A percentile compares a stretch with the other conserved stretches of the same genome.
Conservation (phyloP, 2,329 filamentous ascomycete species). For the Cryphonectria nitschkei region DNA sequence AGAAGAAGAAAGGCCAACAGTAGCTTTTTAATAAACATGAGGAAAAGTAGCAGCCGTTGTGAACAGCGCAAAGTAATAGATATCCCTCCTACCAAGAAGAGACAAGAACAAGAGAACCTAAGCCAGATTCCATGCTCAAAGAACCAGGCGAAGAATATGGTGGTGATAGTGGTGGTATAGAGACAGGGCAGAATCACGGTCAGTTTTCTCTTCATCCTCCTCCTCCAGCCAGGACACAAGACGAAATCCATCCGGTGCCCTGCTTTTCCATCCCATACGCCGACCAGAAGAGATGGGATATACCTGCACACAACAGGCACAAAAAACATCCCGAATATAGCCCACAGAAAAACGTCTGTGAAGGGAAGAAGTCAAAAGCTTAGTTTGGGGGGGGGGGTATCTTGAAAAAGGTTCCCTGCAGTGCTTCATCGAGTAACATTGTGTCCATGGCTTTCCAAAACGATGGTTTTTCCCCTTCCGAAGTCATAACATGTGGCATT, state of each 20-base stretch:
- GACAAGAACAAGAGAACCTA: neutral
- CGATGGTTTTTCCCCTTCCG: neutral
- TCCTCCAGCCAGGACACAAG: neutral
- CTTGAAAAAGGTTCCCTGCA: conserved; percentile 4
- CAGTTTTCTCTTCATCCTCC: neutral
- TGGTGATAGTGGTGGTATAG: neutral
- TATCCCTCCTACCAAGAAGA: neutral
- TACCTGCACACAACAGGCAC: neutral
- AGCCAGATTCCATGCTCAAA: neutral
- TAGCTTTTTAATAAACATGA: neutral
- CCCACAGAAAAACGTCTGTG: neutral
- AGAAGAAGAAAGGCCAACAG: too few species aligned
- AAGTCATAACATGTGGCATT: neutral
- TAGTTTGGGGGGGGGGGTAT: conserved; percentile 11
- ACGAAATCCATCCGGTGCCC: neutral
- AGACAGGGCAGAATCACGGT: too few species aligned
- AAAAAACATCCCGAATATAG: neutral
- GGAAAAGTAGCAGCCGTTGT: neutral
- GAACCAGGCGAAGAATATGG: neutral
- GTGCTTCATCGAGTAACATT: conserved; percentile 7
- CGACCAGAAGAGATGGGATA: neutral
- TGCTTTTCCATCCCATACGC: neutral
- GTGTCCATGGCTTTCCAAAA: neutral
- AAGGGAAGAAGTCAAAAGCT: neutral
- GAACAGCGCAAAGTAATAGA: neutral